These are phyloP conservation scores for Geosiphon pyriformis DNA, from an alignment of 192 early-diverging fungal genomes.

Conservation along the genomic window DNA sequence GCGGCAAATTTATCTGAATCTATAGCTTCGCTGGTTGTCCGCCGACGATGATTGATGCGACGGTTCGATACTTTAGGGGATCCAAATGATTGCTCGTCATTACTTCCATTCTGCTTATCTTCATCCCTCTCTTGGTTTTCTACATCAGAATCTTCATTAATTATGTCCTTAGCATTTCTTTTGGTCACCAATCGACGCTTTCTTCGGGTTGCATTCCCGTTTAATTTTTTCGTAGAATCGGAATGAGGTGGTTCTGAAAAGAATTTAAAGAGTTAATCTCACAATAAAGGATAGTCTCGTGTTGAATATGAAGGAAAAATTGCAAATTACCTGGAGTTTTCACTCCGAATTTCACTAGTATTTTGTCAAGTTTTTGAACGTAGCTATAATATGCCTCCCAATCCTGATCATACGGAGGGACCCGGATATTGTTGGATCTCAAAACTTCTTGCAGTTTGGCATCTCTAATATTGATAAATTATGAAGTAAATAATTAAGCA, in stretches of 20 bases:
- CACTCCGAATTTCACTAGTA: slow-evolving; percentile 33
- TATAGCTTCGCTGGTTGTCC: not conserved
- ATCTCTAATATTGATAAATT: slow-evolving; percentile 27
- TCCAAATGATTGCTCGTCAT: not conserved
- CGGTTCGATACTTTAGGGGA: not conserved
- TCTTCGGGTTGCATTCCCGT: too few relatives aligned
- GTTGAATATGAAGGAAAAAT: not conserved
- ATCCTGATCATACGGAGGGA: slow-evolving; percentile 21
- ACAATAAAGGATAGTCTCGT: too few relatives aligned
- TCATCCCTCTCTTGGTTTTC: not conserved
- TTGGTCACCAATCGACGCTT: too few relatives aligned
- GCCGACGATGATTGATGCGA: not conserved
- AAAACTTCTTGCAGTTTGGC: slow-evolving; percentile 33
- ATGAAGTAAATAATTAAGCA: not conserved
- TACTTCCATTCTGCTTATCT: not conserved
- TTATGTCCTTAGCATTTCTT: not conserved
- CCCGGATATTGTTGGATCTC: slow-evolving; percentile 18
- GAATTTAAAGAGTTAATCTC: too few relatives aligned
- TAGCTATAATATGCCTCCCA: slow-evolving; percentile 44
- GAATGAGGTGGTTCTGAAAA: too few relatives aligned
- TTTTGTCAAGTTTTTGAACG: slow-evolving; percentile 36
- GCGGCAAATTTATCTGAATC: not conserved
- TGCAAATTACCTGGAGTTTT: not conserved
- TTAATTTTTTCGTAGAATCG: too few relatives aligned
- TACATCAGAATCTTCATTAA: not conserved